These are phyloP conservation scores for Phytophthora tubulina DNA, from an alignment of 352 stramenopile genomes.

Conservation along the genomic window DNA sequence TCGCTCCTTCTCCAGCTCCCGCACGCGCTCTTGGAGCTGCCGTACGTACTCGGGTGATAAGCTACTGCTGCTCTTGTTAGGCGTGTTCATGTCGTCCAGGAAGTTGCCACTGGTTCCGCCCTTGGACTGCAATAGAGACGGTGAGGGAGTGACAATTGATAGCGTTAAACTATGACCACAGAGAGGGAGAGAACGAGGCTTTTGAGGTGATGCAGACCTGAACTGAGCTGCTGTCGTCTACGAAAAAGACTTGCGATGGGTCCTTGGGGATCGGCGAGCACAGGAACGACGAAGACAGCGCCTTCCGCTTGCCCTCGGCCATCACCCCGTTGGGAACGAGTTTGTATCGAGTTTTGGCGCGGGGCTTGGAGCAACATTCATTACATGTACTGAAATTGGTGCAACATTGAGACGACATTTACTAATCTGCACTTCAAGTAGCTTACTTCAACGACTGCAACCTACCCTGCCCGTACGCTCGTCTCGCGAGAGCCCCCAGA, in stretches of 20 bases:
- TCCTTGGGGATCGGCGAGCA: conserved; percentile 77
- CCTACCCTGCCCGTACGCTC: background rate
- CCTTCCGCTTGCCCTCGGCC: conserved; percentile 43
- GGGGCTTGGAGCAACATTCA: conserved; percentile 13
- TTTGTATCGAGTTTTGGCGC: conserved; percentile 17
- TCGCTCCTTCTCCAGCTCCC: conserved; percentile 41
- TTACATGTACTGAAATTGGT: background rate
- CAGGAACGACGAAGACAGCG: conserved; percentile 60
- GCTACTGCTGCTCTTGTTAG: conserved; percentile 10
- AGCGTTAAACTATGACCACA: background rate
- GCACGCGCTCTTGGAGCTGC: conserved; percentile 49
- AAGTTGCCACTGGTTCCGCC: conserved; percentile 39
- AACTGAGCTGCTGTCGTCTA: conserved; percentile 46
- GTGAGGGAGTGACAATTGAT: background rate
- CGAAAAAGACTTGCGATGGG: conserved; percentile 65
- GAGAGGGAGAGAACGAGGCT: background rate
- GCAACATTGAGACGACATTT: conserved; percentile 16
- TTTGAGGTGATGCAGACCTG: conserved; percentile 16
- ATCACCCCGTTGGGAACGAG: conserved; percentile 25
- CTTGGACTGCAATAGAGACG: conserved; percentile 27
- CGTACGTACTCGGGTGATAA: conserved; percentile 31
- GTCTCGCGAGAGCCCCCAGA: background rate
- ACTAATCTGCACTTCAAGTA: background rate
- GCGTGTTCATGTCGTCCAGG: conserved; percentile 52
- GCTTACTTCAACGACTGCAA: background rate